These are phyloP conservation scores for Tremella fuciformis DNA, from an alignment of 768 basidiomycete genomes.

Conservation along the genomic window DNA sequence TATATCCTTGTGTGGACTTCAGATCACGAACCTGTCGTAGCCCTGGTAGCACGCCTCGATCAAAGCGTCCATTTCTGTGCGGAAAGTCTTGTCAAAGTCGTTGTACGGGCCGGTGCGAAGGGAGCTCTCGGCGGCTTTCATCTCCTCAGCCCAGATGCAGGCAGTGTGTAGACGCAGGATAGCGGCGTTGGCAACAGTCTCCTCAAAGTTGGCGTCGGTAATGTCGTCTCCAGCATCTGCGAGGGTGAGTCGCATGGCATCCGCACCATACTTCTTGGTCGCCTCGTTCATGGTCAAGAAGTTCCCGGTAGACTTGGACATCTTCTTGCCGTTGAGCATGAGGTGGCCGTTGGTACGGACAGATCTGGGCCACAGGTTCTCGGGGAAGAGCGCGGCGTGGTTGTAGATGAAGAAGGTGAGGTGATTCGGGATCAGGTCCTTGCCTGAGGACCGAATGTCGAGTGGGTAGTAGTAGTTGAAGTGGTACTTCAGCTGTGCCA, in stretches of 20 bases:
- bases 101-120: slow-evolving; percentile 69
- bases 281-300: slow-evolving; percentile 84
- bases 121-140: slow-evolving; percentile 61
- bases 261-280: slow-evolving; percentile 92
- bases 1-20: not conserved
- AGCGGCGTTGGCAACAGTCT: slow-evolving; percentile 94
- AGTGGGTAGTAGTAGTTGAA: slow-evolving; percentile 98
- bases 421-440: slow-evolving; percentile 94
- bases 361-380: slow-evolving; percentile 79
- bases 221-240: slow-evolving; percentile 97
- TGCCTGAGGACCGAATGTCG: slow-evolving; percentile 95
- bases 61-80: slow-evolving; percentile 82
- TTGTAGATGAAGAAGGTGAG: slow-evolving; percentile 90
- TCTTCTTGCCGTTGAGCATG: slow-evolving; percentile 97
- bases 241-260: slow-evolving; percentile 83
- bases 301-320: slow-evolving; percentile 97
- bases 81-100: slow-evolving; percentile 81
- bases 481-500: slow-evolving; percentile 78
- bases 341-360: slow-evolving; percentile 95
- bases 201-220: slow-evolving; percentile 99
- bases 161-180: slow-evolving; percentile 89
- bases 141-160: slow-evolving; percentile 88
- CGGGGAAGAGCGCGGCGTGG: slow-evolving; percentile 88
- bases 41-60: slow-evolving; percentile 76
- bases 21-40: slow-evolving; percentile 70